phyloP scores from a whole-genome alignment of 2,329 filamentous ascomycete genomes.

The Phaeophleospora eucalypticola region DNA sequence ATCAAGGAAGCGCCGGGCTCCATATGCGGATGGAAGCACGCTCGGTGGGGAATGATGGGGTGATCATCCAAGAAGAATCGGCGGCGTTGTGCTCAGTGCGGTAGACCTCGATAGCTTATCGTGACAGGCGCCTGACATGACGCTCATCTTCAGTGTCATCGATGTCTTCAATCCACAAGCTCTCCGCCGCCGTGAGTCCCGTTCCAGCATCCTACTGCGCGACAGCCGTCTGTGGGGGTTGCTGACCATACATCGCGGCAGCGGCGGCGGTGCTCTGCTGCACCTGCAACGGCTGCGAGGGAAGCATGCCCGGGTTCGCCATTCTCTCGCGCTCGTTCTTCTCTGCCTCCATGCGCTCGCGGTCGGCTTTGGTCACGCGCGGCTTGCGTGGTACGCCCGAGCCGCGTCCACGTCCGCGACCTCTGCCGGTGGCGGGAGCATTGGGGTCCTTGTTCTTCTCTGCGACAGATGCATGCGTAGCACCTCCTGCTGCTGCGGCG shows the following conservation, averaged over 20 bases:
- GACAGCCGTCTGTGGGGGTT: not conserved
- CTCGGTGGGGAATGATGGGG: too few relatives aligned
- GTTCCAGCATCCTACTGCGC: not conserved
- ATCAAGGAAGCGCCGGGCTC: too few relatives aligned
- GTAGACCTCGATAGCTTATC: too few relatives aligned
- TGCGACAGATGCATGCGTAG: slow-evolving; percentile 29
- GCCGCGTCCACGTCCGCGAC: slow-evolving; percentile 39
- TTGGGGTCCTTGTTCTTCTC: slow-evolving; percentile 27
- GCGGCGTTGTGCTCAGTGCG: too few relatives aligned
- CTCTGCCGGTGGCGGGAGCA: slow-evolving; percentile 12
- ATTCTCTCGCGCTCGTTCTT: slow-evolving; percentile 68
- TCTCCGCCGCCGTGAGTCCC: not conserved
- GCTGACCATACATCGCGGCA: not conserved
- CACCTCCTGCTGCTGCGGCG: slow-evolving; percentile 16
- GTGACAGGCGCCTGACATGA: too few relatives aligned
- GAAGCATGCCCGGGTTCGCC: slow-evolving; percentile 21
- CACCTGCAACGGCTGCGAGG: not conserved
- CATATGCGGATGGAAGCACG: too few relatives aligned
- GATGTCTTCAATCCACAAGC: not conserved
- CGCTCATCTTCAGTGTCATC: not conserved
- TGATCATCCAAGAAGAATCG: too few relatives aligned
- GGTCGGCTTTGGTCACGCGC: slow-evolving; percentile 80
- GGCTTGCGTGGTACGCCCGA: slow-evolving; percentile 71
- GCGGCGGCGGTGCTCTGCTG: not conserved
- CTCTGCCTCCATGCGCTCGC: slow-evolving; percentile 74